phyloP scores from a whole-genome alignment of 2,329 filamentous ascomycete genomes.

The Mollisiaceae sp. region DNA sequence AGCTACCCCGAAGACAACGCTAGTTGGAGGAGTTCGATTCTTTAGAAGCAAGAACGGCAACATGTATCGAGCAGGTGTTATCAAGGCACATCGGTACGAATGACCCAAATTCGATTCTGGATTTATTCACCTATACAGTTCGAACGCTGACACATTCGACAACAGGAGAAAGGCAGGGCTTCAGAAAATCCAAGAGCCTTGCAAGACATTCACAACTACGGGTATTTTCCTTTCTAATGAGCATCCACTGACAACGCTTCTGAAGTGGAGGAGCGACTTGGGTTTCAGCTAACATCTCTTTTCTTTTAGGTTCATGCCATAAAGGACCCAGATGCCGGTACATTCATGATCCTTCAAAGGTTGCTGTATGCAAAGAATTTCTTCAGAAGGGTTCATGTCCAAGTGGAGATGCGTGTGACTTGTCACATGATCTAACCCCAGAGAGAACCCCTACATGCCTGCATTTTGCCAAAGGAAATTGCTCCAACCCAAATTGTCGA shows the following conservation, averaged over 20 bases:
- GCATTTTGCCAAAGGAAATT: constrained; percentile 89
- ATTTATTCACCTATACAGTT: not conserved
- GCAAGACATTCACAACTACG: constrained; percentile 73
- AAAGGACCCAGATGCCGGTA: constrained; percentile 82
- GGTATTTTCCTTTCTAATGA: constrained; percentile 56
- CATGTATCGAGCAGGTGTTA: constrained; percentile 76
- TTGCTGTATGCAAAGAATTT: constrained; percentile 88
- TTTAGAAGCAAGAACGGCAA: constrained; percentile 88
- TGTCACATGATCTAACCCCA: constrained; percentile 84
- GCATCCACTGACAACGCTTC: constrained; percentile 12
- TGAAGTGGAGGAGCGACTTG: constrained; percentile 29
- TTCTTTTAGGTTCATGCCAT: constrained; percentile 75
- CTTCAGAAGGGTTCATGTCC: constrained; percentile 79
- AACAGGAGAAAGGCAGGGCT: constrained; percentile 50
- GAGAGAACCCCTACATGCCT: constrained; percentile 87
- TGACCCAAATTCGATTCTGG: not conserved
- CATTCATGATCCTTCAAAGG: constrained; percentile 82
- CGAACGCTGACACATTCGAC: constrained; percentile 37
- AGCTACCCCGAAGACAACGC: constrained; percentile 74
- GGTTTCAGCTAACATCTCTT: constrained; percentile 40
- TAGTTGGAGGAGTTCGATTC: constrained; percentile 80
- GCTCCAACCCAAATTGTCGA: constrained; percentile 82
- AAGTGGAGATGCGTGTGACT: constrained; percentile 80
- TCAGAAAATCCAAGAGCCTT: constrained; percentile 75
- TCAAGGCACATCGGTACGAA: constrained; percentile 77